Evolutionary conservation across 495 filamentous ascomycete genomes (phyloP), one percentile per base, ranked within the genome.

Genomic region (Neurospora africana): DNA sequence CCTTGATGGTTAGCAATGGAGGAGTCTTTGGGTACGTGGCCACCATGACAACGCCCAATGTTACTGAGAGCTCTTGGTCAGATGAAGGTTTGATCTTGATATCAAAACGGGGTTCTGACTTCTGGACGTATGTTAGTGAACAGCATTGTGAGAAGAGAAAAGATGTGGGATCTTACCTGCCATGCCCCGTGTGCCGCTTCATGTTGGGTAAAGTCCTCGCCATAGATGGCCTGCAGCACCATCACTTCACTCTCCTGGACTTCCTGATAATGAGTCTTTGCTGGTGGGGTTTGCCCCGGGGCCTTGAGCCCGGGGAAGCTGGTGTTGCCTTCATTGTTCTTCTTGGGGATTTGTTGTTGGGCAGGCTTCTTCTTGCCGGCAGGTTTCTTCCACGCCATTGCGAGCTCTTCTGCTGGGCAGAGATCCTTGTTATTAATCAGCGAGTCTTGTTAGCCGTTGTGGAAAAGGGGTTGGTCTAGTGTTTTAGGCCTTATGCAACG

Each of bases 21-120:
- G 87, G 80, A 19, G 93, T 91, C 80, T 95, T 97, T 9, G 96
- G 96, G 80, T 99, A 99, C 0, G 95, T 98, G 15, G 95, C 91
- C 13, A 93, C 94, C 35, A 99, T 79, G 39, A 91, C 89, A 41
- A 95, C 91, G 7, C 81, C 80, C 23, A 97, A 80, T 2, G 86
- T 87, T 11, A 93, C 81, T 19, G 82, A 81, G 37, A 90, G 83
- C 11, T 92, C 89, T 38, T 89, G 85, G 70, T 94, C 91, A 2
- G 89, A 89, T 30, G 86, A 86, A 11, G 93, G 86, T 76, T 89
- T 92, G 38, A 98, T 82, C 69, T 85, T 87, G 69, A 99, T 89
- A 74, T 91, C 91, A 76, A 98, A 96, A 0, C 87, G 86, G 37
- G 91, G 88, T 77, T 96, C 91, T 4, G 91, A 89, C 88, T 93